These are phyloP conservation scores for Aphanomyces astaci DNA, from an alignment of 352 stramenopile species.

Conservation along the genomic window DNA sequence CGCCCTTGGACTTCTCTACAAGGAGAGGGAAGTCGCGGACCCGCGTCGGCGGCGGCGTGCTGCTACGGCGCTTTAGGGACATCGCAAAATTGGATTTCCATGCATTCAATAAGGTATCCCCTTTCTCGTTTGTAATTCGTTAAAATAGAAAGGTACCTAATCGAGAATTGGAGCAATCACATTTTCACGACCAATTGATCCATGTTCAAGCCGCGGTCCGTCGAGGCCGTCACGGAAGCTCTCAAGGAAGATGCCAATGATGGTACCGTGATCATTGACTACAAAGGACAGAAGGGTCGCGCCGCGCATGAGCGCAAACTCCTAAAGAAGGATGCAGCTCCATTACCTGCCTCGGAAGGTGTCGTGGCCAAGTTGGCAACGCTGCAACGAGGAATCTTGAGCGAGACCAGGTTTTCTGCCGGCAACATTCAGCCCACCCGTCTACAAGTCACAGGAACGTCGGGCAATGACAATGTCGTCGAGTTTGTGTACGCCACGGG, in stretches of 20 bases:
- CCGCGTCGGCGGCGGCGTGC: slow-evolving; percentile 7
- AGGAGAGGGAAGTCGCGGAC: slow-evolving; percentile 20
- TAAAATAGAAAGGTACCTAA: too few relatives aligned
- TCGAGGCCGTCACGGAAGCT: background rate
- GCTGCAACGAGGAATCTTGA: slow-evolving; percentile 20
- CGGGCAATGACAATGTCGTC: background rate
- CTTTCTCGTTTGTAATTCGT: too few relatives aligned
- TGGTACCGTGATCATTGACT: slow-evolving; percentile 10
- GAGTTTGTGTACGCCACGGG: slow-evolving; percentile 11
- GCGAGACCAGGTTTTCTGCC: slow-evolving; percentile 7
- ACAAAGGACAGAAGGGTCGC: slow-evolving; percentile 19
- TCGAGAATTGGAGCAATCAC: too few relatives aligned
- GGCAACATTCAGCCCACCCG: slow-evolving; percentile 15
- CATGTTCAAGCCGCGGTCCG: background rate
- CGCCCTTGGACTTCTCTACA: slow-evolving; percentile 22
- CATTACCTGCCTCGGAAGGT: background rate
- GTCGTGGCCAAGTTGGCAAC: background rate
- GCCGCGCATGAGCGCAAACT: slow-evolving; percentile 22
- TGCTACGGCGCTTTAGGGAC: slow-evolving; percentile 17
- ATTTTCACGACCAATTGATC: background rate
- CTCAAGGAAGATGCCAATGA: background rate
- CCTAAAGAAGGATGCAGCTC: slow-evolving; percentile 9
- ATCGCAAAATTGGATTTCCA: slow-evolving; percentile 9
- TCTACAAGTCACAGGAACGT: background rate
- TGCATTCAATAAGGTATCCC: background rate